Evolutionary conservation across 129 eudicot species (phyloP).

Genomic region (Flaveria bidentis): DNA sequence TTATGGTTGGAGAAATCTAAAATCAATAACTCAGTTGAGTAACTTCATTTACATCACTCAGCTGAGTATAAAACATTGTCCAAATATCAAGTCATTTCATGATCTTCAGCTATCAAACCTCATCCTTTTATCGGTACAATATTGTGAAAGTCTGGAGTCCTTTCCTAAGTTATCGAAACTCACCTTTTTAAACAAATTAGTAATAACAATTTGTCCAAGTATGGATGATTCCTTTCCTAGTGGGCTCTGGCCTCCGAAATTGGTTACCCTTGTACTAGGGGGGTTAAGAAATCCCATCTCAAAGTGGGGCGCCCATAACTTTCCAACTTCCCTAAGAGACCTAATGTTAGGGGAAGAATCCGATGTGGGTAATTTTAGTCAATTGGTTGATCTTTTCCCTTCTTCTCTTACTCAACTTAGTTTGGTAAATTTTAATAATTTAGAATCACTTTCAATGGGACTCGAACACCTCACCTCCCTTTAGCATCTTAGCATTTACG

Average conservation of each 20-base stretch:
- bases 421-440: too few relatives aligned
- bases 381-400: background rate
- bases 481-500: background rate
- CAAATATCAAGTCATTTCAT: background rate
- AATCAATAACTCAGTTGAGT: background rate
- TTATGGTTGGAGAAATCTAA: background rate
- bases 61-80: background rate
- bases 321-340: background rate
- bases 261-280: background rate
- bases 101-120: background rate
- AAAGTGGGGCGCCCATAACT: conserved; percentile 1
- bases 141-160: background rate
- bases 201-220: background rate
- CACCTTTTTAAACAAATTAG: background rate
- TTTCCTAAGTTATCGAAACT: background rate
- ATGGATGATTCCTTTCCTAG: background rate
- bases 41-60: background rate
- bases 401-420: background rate
- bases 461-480: background rate
- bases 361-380: background rate
- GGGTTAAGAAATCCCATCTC: background rate
- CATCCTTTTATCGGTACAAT: background rate
- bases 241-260: conserved; percentile 8
- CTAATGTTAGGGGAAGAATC: background rate
- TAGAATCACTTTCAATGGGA: background rate